Evolutionary conservation across 2,329 filamentous ascomycete genomes (phyloP).

Genomic region (Claviceps sp.): DNA sequence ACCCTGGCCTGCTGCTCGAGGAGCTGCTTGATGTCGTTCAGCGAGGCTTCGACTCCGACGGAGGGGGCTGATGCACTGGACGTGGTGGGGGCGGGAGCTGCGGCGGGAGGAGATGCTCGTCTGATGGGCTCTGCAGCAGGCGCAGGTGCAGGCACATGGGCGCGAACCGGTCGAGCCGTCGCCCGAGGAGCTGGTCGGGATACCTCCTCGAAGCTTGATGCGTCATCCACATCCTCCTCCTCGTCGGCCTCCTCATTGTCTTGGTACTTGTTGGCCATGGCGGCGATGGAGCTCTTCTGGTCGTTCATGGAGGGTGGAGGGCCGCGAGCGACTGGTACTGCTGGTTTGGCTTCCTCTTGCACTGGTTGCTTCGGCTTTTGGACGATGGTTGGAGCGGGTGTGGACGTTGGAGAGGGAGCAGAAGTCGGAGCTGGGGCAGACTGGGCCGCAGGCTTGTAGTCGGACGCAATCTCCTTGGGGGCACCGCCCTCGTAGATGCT

Average conservation of each 20-base stretch:
- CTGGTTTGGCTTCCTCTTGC: constrained; percentile 32
- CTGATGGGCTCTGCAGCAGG: constrained; percentile 13
- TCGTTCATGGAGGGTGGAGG: constrained; percentile 62
- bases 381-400: constrained; percentile 24
- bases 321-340: constrained; percentile 24
- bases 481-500: constrained; percentile 77
- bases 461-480: constrained; percentile 60
- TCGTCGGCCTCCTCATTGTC: constrained; percentile 55
- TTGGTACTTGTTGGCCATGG: constrained; percentile 75
- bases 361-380: constrained; percentile 23
- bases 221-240: constrained; percentile 49
- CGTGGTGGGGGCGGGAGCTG: constrained; percentile 15
- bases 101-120: constrained; percentile 21
- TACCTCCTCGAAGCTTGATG: constrained; percentile 79
- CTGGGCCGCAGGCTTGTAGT: constrained; percentile 46
- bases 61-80: constrained; percentile 20
- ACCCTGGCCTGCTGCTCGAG: constrained; percentile 66
- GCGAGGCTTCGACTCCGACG: constrained; percentile 43
- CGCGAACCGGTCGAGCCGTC: constrained; percentile 24
- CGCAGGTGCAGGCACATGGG: constrained; percentile 24
- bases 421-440: constrained; percentile 26
- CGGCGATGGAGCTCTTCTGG: constrained; percentile 76
- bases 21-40: constrained; percentile 65
- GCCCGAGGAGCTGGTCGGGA: constrained; percentile 57
- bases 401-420: neutral